Conservation (phyloP, 169 alveolate species). For the Cytauxzoon felis region DNA sequence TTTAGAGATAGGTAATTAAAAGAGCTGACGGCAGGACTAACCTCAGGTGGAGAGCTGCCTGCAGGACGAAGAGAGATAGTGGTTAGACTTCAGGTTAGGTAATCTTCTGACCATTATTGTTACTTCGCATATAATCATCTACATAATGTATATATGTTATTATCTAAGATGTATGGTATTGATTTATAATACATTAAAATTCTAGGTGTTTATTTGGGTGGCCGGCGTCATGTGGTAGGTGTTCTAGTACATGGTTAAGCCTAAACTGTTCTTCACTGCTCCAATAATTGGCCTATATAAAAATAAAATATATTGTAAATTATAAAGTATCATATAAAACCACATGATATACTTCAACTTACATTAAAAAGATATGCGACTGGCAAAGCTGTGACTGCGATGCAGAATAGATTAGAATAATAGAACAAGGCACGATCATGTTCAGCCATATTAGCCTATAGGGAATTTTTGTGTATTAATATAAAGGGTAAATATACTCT, state of each 20-base stretch:
- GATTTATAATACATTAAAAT: no score
- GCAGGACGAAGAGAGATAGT: no score
- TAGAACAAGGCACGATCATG: constrained; percentile 56
- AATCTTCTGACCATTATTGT: no score
- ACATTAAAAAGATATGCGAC: constrained; percentile 53
- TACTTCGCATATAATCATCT: no score
- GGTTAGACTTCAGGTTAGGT: no score
- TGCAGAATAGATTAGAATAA: constrained; percentile 50
- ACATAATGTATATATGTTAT: no score
- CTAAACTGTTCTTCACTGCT: constrained; percentile 45
- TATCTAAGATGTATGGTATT: no score
- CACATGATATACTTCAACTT: background rate
- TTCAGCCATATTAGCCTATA: constrained; percentile 57
- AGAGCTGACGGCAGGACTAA: no score
- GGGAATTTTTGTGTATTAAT: background rate
- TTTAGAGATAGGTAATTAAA: no score
- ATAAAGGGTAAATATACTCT: constrained; percentile 22
- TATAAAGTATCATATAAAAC: background rate
- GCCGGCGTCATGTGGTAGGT: constrained; percentile 18
- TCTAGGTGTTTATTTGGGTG: no score
- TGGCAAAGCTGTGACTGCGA: constrained; percentile 56
- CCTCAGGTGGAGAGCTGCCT: no score
- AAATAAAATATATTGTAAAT: background rate
- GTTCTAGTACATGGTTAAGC: constrained; percentile 31
- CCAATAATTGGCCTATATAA: constrained; percentile 58